Percentiles rank a stretch among this genome's conserved stretches.
Conservation (phyloP, 1,139 yeast genomes). For the Yamadazyma trypodendri region DNA sequence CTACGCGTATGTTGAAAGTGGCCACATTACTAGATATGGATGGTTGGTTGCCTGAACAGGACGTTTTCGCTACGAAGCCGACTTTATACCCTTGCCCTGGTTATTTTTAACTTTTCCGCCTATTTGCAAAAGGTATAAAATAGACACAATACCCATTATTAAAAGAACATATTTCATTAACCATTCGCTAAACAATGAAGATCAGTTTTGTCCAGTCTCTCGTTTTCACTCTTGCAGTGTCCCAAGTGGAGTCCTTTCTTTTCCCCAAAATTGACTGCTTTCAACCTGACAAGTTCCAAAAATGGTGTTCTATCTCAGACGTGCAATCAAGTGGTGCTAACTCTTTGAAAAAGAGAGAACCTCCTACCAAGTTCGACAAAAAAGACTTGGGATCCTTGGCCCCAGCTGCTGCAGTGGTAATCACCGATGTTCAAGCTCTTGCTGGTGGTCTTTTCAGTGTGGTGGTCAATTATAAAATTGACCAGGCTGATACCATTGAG, state of each 20-base stretch:
- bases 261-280: not conserved
- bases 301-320: not conserved
- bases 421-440: constrained; percentile 20
- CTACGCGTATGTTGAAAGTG: not conserved
- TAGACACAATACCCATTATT: too few species aligned
- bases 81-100: too few species aligned
- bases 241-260: not conserved
- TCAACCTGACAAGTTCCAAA: not conserved
- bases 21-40: not conserved
- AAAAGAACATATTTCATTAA: not conserved
- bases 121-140: too few species aligned
- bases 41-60: not conserved
- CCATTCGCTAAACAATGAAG: constrained; percentile 1
- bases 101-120: too few species aligned
- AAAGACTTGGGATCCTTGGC: constrained; percentile 13
- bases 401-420: constrained; percentile 24
- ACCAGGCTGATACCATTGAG: constrained; percentile 19
- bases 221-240: not conserved
- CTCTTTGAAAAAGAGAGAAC: constrained; percentile 1
- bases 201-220: not conserved
- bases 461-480: constrained; percentile 22
- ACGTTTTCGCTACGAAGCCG: too few species aligned
- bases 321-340: not conserved
- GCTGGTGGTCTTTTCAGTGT: constrained; percentile 20
- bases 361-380: constrained; percentile 6